phyloP scores from a whole-genome alignment of 2,329 filamentous ascomycete species.

The Neurospora sp. region DNA sequence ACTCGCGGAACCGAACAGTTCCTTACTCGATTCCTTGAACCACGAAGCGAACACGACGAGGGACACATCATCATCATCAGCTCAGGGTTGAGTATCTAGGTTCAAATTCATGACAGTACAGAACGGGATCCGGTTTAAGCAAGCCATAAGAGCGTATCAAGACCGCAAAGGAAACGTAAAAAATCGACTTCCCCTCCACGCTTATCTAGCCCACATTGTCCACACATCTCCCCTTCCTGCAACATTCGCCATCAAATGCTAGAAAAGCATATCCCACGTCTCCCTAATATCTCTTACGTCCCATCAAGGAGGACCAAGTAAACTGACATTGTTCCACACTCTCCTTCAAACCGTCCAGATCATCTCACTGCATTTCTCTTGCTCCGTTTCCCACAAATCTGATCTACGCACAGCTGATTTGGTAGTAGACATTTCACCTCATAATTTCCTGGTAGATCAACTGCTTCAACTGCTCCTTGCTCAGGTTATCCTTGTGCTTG shows the following conservation, averaged over 20 bases:
- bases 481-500: conserved; percentile 98
- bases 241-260: neutral
- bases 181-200: neutral
- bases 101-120: neutral
- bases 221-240: neutral
- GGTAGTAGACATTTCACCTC: conserved; percentile 29
- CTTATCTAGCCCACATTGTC: neutral
- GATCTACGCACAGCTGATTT: neutral
- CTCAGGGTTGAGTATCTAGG: neutral
- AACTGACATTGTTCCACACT: neutral
- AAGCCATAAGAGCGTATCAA: neutral
- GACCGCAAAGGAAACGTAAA: neutral
- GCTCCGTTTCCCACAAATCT: neutral
- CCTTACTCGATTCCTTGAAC: neutral
- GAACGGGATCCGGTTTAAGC: neutral
- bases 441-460: conserved; percentile 98
- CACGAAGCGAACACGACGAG: too few species aligned
- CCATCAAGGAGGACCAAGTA: neutral
- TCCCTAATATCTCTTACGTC: neutral
- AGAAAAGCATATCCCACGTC: neutral
- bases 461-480: conserved; percentile 95
- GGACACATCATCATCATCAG: neutral
- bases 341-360: neutral
- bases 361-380: neutral
- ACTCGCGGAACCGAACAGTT: neutral